phyloP scores from a whole-genome alignment of 257 asterid species.

The Fraxinus americana region DNA sequence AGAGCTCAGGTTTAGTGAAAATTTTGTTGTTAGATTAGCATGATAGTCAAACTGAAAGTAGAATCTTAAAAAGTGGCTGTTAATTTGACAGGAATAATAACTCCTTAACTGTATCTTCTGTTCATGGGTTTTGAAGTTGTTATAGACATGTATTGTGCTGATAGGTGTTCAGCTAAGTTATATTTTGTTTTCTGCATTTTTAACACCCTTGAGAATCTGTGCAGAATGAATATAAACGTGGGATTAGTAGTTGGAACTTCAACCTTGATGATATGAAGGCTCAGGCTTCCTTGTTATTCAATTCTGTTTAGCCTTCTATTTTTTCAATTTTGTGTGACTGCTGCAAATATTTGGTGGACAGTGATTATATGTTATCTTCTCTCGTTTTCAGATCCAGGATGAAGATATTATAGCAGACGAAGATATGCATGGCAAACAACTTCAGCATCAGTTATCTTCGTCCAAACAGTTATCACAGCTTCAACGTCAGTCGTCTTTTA shows the following conservation, averaged over 20 bases:
- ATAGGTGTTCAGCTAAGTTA: background rate
- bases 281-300: slow-evolving; percentile 76
- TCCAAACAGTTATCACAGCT: slow-evolving; percentile 42
- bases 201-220: slow-evolving; percentile 23
- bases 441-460: slow-evolving; percentile 43
- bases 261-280: slow-evolving; percentile 81
- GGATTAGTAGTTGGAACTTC: slow-evolving; percentile 81
- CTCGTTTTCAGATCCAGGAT: slow-evolving; percentile 61
- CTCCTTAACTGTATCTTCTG: background rate
- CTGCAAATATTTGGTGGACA: background rate
- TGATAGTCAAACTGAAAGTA: slow-evolving; percentile 2
- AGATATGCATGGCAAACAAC: slow-evolving; percentile 50
- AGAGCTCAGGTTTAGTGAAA: slow-evolving; percentile 12
- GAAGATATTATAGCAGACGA: slow-evolving; percentile 70
- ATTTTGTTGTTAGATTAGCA: background rate
- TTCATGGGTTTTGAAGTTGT: background rate
- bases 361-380: slow-evolving; percentile 22
- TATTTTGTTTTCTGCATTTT: slow-evolving; percentile 21
- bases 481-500: slow-evolving; percentile 67
- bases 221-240: slow-evolving; percentile 82
- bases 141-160: too few relatives aligned
- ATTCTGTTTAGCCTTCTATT: slow-evolving; percentile 24
- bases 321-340: background rate
- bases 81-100: background rate
- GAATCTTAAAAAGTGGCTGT: background rate